Conservation (phyloP, 192 early-diverging fungal genomes). For the Coemansia sp. region DNA sequence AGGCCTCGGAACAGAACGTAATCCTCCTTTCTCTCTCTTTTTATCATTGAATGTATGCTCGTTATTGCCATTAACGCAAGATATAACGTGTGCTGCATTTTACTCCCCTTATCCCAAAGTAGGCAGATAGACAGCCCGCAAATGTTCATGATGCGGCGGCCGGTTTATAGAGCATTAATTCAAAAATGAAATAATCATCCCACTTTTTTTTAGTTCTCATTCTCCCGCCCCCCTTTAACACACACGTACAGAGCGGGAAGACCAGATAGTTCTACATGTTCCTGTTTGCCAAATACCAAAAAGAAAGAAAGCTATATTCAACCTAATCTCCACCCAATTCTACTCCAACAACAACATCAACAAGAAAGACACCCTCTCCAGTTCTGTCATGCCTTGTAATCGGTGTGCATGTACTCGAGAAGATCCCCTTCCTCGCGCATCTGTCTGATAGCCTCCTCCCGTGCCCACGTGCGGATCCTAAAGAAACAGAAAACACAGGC, state of each 20-base stretch:
- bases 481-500: neutral
- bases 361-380: neutral
- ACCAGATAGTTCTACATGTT: neutral
- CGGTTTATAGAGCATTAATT: neutral
- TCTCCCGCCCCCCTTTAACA: neutral
- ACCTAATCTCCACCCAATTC: too few relatives aligned
- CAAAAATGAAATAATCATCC: neutral
- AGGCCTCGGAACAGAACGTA: neutral
- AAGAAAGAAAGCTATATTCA: constrained; percentile 3
- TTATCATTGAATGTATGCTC: too few relatives aligned
- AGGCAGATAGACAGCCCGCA: too few relatives aligned
- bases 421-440: constrained; percentile 67
- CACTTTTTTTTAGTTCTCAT: neutral
- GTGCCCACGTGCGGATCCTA: constrained; percentile 75
- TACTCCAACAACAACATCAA: too few relatives aligned
- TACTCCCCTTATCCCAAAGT: too few relatives aligned
- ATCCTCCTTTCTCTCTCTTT: neutral
- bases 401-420: constrained; percentile 62
- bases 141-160: too few relatives aligned
- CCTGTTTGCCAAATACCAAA: neutral
- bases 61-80: too few relatives aligned
- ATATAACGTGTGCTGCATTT: too few relatives aligned
- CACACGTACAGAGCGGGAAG: neutral
- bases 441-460: constrained; percentile 71
- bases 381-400: constrained; percentile 30